Evolutionary conservation across 2,329 filamentous ascomycete genomes (phyloP).

Genomic region (Alternaria rosae): DNA sequence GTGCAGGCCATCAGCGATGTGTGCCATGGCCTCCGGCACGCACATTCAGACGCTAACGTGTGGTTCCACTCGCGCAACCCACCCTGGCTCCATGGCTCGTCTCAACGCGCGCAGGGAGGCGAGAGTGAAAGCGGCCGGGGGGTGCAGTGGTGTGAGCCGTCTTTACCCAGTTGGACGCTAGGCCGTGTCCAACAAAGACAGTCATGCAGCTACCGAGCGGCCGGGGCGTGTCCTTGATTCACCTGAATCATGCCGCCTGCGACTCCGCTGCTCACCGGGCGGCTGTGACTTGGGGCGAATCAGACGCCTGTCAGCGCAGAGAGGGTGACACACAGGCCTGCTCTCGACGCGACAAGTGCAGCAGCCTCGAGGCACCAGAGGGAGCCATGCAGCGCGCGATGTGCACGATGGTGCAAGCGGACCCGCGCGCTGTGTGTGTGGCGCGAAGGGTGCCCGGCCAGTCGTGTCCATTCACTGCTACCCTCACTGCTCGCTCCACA

Average conservation of each 20-base stretch:
- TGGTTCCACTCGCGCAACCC: conserved; percentile 33
- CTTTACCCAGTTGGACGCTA: conserved; percentile 23
- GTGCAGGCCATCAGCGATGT: conserved; percentile 40
- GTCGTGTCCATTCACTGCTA: conserved; percentile 11
- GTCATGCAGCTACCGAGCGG: conserved; percentile 30
- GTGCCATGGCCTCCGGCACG: conserved; percentile 35
- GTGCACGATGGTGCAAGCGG: conserved; percentile 3
- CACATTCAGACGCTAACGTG: conserved; percentile 29
- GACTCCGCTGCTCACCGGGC: conserved; percentile 32
- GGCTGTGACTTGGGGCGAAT: conserved; percentile 32
- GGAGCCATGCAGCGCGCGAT: background rate
- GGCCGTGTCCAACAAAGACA: conserved; percentile 27
- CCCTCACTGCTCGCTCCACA: conserved; percentile 19
- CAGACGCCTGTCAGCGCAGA: conserved; percentile 21
- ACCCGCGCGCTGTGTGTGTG: conserved; percentile 21
- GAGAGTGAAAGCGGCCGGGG: conserved; percentile 31
- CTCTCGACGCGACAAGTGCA: conserved; percentile 40
- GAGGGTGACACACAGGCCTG: conserved; percentile 35
- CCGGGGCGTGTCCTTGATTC: conserved; percentile 34
- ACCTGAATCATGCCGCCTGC: conserved; percentile 33
- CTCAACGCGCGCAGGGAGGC: conserved; percentile 33
- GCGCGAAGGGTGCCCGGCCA: conserved; percentile 20
- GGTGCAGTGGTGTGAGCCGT: conserved; percentile 25
- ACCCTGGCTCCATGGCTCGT: conserved; percentile 21
- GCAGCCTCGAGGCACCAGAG: conserved; percentile 35